These are phyloP conservation scores for Artemisia argyi DNA, from an alignment of 129 eudicot genomes.

Conservation along the genomic window DNA sequence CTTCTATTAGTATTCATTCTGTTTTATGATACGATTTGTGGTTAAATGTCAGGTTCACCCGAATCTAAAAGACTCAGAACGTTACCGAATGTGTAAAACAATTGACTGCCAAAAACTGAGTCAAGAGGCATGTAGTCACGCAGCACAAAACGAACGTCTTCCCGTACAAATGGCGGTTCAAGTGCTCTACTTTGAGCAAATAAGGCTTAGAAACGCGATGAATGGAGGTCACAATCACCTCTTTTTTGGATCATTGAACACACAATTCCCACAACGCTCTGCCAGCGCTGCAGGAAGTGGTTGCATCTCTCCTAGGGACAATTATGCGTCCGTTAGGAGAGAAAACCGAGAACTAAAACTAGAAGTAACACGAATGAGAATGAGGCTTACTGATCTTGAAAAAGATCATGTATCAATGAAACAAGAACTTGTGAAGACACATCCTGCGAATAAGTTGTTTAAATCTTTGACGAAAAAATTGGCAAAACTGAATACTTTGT, in stretches of 20 bases:
- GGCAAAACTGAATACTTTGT: constrained; percentile 62
- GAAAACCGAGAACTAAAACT: constrained; percentile 93
- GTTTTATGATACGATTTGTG: constrained; percentile 7
- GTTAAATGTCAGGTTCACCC: constrained; percentile 70
- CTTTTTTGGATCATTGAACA: constrained; percentile 65
- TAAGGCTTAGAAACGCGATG: constrained; percentile 92
- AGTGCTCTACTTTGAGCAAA: constrained; percentile 95
- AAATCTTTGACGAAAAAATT: constrained; percentile 77
- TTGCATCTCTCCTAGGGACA: constrained; percentile 93
- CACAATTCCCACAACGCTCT: constrained; percentile 81
- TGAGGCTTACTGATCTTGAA: constrained; percentile 94
- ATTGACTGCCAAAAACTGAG: constrained; percentile 89
- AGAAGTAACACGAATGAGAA: constrained; percentile 97
- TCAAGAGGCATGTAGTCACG: constrained; percentile 99
- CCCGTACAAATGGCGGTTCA: constrained; percentile 99
- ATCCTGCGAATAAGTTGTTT: constrained; percentile 76
- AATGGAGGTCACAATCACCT: constrained; percentile 74
- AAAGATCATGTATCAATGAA: constrained; percentile 96
- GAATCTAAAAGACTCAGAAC: constrained; percentile 83
- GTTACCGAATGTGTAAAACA: constrained; percentile 88
- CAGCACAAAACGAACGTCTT: constrained; percentile 92
- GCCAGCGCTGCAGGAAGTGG: constrained; percentile 98
- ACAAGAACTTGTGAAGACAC: constrained; percentile 81
- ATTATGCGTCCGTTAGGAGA: constrained; percentile 94
- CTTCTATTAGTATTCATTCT: neutral